Conservation (phyloP, 2,329 filamentous ascomycete genomes). For the Immersiporthe knoxdaviesiana region DNA sequence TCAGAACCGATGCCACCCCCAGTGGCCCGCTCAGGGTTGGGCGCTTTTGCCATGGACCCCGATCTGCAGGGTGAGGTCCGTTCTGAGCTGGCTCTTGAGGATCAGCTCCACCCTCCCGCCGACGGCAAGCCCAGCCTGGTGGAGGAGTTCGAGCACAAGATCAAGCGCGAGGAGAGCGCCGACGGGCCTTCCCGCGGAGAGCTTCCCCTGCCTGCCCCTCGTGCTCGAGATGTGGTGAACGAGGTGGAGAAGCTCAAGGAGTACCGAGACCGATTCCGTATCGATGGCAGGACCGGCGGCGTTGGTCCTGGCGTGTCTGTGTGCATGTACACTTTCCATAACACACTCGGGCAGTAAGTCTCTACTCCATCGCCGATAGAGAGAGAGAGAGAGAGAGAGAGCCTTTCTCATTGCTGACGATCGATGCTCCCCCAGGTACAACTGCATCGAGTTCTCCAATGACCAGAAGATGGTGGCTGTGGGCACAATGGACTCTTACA, state of each 20-base stretch:
- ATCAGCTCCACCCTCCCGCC: slow-evolving; percentile 72
- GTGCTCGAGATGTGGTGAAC: slow-evolving; percentile 87
- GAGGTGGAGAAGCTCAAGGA: slow-evolving; percentile 95
- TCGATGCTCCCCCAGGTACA: slow-evolving; percentile 13
- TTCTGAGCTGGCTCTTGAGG: slow-evolving; percentile 83
- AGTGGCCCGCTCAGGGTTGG: slow-evolving; percentile 70
- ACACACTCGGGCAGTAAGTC: slow-evolving; percentile 85
- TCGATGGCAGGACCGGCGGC: slow-evolving; percentile 82
- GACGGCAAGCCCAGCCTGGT: slow-evolving; percentile 74
- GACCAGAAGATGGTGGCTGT: slow-evolving; percentile 86
- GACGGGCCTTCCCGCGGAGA: slow-evolving; percentile 80
- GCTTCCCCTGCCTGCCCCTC: slow-evolving; percentile 84
- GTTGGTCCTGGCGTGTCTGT: slow-evolving; percentile 83
- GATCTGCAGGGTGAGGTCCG: slow-evolving; percentile 85
- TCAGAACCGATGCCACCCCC: slow-evolving; percentile 63
- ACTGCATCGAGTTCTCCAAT: slow-evolving; percentile 89
- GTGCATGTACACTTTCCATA: slow-evolving; percentile 99
- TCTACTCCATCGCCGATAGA: not conserved
- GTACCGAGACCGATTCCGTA: slow-evolving; percentile 87
- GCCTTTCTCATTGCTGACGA: not conserved
- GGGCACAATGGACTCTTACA: slow-evolving; percentile 92
- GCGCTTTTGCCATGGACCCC: slow-evolving; percentile 79
- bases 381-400: no score
- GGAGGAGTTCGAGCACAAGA: slow-evolving; percentile 85
- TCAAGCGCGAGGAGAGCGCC: slow-evolving; percentile 86